Conservation (phyloP, 345 rosid genomes). For the Citrus inodora region DNA sequence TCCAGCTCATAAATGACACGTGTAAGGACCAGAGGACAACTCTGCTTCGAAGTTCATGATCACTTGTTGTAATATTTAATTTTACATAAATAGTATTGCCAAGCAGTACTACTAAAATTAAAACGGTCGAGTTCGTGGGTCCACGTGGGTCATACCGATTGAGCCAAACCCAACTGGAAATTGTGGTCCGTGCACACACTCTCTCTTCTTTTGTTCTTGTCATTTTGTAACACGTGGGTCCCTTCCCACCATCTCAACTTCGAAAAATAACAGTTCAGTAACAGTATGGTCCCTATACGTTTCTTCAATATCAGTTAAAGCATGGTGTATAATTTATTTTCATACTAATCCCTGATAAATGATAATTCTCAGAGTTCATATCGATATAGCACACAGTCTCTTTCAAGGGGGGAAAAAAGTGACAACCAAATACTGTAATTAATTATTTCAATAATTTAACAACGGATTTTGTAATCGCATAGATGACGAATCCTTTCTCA, state of each 20-base stretch:
- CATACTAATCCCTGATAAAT: too few relatives aligned
- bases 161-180: not conserved
- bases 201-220: not conserved
- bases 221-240: slow-evolving; percentile 9
- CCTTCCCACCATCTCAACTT: slow-evolving; percentile 6
- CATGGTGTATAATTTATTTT: too few relatives aligned
- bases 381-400: too few relatives aligned
- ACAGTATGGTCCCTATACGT: not conserved
- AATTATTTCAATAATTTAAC: too few relatives aligned
- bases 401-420: too few relatives aligned
- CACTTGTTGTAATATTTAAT: not conserved
- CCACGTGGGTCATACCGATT: not conserved
- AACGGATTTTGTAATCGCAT: too few relatives aligned
- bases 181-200: not conserved
- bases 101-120: not conserved
- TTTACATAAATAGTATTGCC: not conserved
- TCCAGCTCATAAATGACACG: not conserved
- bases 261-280: not conserved
- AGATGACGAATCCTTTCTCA: too few relatives aligned
- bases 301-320: too few relatives aligned
- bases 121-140: slow-evolving; percentile 15
- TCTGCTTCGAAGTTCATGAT: not conserved
- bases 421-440: not conserved
- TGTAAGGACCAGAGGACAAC: not conserved
- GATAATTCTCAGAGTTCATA: too few relatives aligned